A percentile compares a stretch with the other conserved stretches of the same genome.
Conservation (phyloP, 2,329 filamentous ascomycete genomes). For the Sporothrix schenckii region DNA sequence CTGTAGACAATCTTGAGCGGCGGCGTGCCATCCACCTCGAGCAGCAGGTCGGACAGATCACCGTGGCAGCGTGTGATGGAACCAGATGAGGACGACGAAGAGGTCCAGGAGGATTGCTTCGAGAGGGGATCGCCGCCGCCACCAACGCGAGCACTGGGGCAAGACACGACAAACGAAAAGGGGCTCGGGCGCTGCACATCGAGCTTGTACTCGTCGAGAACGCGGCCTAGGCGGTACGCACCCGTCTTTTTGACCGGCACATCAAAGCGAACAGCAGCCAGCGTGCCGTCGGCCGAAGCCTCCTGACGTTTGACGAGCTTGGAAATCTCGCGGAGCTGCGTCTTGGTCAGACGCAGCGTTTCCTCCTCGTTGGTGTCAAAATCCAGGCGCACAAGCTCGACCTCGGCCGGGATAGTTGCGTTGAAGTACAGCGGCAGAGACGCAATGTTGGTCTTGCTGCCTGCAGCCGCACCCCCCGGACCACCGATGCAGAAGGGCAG, state of each 20-base stretch:
- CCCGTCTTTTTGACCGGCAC: constrained; percentile 83
- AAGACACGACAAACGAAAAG: constrained; percentile 82
- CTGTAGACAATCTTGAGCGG: constrained; percentile 93
- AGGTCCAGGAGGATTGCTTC: constrained; percentile 54
- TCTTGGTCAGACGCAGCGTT: constrained; percentile 71
- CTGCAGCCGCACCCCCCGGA: constrained; percentile 49
- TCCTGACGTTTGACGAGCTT: constrained; percentile 66
- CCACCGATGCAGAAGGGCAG: constrained; percentile 79
- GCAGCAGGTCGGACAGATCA: constrained; percentile 80
- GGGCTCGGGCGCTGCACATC: constrained; percentile 78
- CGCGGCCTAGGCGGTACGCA: constrained; percentile 80
- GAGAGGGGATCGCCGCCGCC: constrained; percentile 4
- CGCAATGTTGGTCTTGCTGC: constrained; percentile 34
- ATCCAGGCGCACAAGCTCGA: constrained; percentile 87
- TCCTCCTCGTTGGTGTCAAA: constrained; percentile 76
- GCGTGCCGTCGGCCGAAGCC: constrained; percentile 60
- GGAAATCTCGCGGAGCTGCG: constrained; percentile 74
- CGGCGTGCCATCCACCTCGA: constrained; percentile 85
- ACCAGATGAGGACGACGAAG: constrained; percentile 45
- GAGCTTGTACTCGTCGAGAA: constrained; percentile 90
- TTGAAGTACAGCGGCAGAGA: constrained; percentile 85
- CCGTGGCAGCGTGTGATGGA: constrained; percentile 67
- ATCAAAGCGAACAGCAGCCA: constrained; percentile 65
- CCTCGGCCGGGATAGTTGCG: constrained; percentile 82
- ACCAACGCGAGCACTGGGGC: constrained; percentile 73